Conservation (phyloP, 2,329 filamentous ascomycete genomes). For the Aspergillus fischeri region DNA sequence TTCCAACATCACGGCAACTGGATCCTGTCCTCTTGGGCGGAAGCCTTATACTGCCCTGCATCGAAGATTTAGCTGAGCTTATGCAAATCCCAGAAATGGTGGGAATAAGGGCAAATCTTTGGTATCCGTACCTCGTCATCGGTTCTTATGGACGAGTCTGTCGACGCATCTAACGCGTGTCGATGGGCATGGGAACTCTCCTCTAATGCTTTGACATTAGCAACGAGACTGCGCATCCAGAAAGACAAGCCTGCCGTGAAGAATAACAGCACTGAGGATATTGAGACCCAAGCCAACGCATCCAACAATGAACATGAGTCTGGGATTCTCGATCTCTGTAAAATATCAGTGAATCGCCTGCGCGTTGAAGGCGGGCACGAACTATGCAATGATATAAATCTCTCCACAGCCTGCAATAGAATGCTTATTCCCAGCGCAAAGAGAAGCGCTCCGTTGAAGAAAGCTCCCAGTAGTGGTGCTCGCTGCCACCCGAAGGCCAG, state of each 20-base stretch:
- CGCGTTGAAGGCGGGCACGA: conserved; percentile 3
- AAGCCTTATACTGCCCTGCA: not conserved
- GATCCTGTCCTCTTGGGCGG: conserved; percentile 24
- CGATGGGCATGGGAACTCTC: conserved; percentile 17
- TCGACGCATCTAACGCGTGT: not conserved
- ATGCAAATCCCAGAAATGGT: too few species aligned
- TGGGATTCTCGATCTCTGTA: conserved; percentile 60
- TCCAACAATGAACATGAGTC: conserved; percentile 65
- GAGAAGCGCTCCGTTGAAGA: conserved; percentile 76
- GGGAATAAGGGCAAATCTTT: not conserved
- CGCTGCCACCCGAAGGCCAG: conserved; percentile 74
- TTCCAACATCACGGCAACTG: conserved; percentile 59
- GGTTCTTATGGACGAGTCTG: not conserved
- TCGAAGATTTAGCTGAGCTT: not conserved
- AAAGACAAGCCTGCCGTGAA: conserved; percentile 52
- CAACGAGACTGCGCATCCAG: not conserved
- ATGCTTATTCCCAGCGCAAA: conserved; percentile 69
- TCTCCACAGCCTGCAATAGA: conserved; percentile 67
- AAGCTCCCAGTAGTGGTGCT: conserved; percentile 68
- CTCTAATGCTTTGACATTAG: conserved; percentile 4
- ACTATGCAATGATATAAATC: conserved; percentile 38
- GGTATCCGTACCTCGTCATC: not conserved
- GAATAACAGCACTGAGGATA: conserved; percentile 59
- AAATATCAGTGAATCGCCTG: not conserved
- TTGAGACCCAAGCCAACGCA: conserved; percentile 65